A percentile compares a stretch with the other conserved stretches of the same genome.
Conservation (phyloP, 148 eudicot genomes). For the Rhododendron simsii region DNA sequence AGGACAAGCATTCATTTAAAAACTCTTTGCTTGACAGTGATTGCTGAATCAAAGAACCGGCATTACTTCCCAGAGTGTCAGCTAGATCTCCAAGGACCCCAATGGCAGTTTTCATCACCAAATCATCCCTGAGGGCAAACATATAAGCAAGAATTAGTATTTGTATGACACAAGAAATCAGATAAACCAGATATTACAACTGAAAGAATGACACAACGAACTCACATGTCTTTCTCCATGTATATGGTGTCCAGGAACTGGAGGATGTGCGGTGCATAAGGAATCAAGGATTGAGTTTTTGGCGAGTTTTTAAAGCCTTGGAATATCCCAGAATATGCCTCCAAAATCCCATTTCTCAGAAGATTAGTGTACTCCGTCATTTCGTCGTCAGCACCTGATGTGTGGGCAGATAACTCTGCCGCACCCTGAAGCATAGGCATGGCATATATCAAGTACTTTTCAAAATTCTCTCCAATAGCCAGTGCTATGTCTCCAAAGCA, state of each 20-base stretch:
- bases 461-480: conserved; percentile 89
- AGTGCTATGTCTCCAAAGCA: conserved; percentile 89
- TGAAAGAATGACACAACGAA: conserved; percentile 8
- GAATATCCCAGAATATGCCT: conserved; percentile 87
- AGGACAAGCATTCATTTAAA: conserved; percentile 76
- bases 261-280: conserved; percentile 69
- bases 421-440: conserved; percentile 99
- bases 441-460: conserved; percentile 84
- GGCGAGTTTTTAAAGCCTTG: conserved; percentile 90
- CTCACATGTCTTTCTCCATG: conserved; percentile 89
- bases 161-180: neutral
- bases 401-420: conserved; percentile 65
- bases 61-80: conserved; percentile 79
- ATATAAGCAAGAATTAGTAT: conserved; percentile 7
- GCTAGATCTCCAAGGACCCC: conserved; percentile 97
- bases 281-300: conserved; percentile 66
- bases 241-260: conserved; percentile 83
- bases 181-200: neutral
- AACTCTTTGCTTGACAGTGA: conserved; percentile 74
- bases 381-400: conserved; percentile 75
- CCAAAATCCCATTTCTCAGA: conserved; percentile 78
- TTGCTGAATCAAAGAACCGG: conserved; percentile 81
- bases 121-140: conserved; percentile 64
- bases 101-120: conserved; percentile 86
- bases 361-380: conserved; percentile 70